Evolutionary conservation across 2,329 filamentous ascomycete genomes (phyloP).

Genomic region (Fusarium ramigenum): DNA sequence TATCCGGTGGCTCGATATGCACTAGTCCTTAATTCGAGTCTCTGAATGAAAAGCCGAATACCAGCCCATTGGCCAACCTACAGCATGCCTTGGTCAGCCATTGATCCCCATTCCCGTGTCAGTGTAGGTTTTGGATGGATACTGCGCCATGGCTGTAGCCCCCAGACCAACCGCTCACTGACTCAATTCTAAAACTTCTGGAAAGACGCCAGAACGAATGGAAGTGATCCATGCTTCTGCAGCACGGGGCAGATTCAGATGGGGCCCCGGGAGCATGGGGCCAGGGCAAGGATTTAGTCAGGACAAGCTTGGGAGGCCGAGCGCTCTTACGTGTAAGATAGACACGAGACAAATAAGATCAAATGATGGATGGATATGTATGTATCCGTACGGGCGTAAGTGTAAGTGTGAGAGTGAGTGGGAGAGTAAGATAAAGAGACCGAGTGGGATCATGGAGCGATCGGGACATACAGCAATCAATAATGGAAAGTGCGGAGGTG

Average conservation of each 20-base stretch:
- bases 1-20: neutral
- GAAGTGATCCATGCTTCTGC: slow-evolving; percentile 33
- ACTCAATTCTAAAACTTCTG: slow-evolving; percentile 36
- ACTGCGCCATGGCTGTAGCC: slow-evolving; percentile 16
- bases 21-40: slow-evolving; percentile 12
- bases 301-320: slow-evolving; percentile 9
- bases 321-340: slow-evolving; percentile 18
- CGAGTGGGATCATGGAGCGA: slow-evolving; percentile 2
- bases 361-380: neutral
- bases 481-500: neutral
- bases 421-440: neutral
- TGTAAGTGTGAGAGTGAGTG: neutral
- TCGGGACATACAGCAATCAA: neutral
- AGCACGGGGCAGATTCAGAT: slow-evolving; percentile 39
- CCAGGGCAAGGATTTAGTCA: slow-evolving; percentile 21
- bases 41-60: neutral
- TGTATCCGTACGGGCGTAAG: neutral
- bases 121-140: slow-evolving; percentile 13
- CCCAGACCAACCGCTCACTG: neutral
- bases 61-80: neutral
- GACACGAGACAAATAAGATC: slow-evolving; percentile 1
- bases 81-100: neutral
- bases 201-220: slow-evolving; percentile 43
- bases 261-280: slow-evolving; percentile 35
- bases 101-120: slow-evolving; percentile 4